These are phyloP conservation scores for Rosellinia necatrix DNA, from an alignment of 2,329 filamentous ascomycete genomes.

Conservation along the genomic window DNA sequence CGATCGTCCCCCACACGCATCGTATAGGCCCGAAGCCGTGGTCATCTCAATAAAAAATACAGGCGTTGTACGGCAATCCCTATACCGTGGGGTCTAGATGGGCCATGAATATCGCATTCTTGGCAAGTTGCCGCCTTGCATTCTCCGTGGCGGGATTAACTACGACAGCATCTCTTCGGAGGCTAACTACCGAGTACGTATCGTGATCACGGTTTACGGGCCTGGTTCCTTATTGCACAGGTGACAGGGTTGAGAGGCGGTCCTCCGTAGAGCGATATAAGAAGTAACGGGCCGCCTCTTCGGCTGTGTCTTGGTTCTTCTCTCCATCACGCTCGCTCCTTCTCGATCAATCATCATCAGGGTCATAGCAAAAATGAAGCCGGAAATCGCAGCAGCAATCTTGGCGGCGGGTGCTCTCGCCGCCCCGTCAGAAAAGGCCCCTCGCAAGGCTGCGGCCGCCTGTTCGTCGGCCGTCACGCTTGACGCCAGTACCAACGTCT, in stretches of 20 bases:
- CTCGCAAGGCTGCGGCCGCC: constrained; percentile 30
- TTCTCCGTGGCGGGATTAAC: constrained; percentile 31
- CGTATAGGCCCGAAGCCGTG: constrained; percentile 36
- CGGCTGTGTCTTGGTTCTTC: constrained; percentile 20
- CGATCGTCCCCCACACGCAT: constrained; percentile 25
- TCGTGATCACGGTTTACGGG: constrained; percentile 36
- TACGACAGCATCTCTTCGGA: constrained; percentile 36
- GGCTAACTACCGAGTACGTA: constrained; percentile 37
- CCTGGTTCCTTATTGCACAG: constrained; percentile 40
- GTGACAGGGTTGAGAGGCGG: constrained; percentile 1
- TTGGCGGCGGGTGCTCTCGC: constrained; percentile 39
- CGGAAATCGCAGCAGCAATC: constrained; percentile 32
- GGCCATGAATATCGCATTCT: constrained; percentile 7
- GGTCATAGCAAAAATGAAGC: constrained; percentile 40
- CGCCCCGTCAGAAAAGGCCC: constrained; percentile 34
- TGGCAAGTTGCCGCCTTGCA: constrained; percentile 28
- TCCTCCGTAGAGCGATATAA: constrained; percentile 32
- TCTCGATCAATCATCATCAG: constrained; percentile 27
- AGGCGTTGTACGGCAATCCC: constrained; percentile 27
- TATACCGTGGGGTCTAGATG: constrained; percentile 29
- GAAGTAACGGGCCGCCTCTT: constrained; percentile 26
- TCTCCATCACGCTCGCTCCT: constrained; percentile 33
- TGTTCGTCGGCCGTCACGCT: constrained; percentile 39
- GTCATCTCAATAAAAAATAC: constrained; percentile 34
- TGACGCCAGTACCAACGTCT: constrained; percentile 41